phyloP scores from a whole-genome alignment of 306 rosid genomes.

The Delonix regia region DNA sequence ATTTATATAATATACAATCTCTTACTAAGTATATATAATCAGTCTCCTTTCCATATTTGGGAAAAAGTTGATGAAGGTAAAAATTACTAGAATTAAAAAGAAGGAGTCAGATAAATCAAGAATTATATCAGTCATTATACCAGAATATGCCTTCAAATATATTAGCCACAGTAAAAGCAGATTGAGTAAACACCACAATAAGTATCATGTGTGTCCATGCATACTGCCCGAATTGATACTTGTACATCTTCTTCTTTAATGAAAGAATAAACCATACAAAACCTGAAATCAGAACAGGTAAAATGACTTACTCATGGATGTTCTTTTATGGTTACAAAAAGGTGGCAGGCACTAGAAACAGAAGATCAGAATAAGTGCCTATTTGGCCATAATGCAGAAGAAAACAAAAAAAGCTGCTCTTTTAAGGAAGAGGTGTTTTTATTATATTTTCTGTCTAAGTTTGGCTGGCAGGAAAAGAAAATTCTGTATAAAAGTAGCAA shows the following conservation, averaged over 20 bases:
- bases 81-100: neutral
- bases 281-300: conserved; percentile 59
- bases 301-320: conserved; percentile 21
- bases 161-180: conserved; percentile 93
- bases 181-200: conserved; percentile 87
- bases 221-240: conserved; percentile 98
- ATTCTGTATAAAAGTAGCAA: neutral
- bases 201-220: conserved; percentile 99
- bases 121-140: conserved; percentile 49
- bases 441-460: neutral
- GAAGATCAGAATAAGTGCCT: neutral
- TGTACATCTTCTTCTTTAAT: conserved; percentile 85
- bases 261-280: conserved; percentile 98
- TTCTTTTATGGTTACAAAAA: neutral
- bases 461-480: neutral
- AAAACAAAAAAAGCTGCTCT: neutral
- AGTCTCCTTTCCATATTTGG: neutral
- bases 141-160: conserved; percentile 96
- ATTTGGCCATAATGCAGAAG: neutral
- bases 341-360: neutral
- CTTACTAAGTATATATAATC: neutral
- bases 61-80: neutral
- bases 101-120: conserved; percentile 18
- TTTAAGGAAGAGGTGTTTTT: neutral
- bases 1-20: neutral